Evolutionary conservation across 164 flowering plant species (phyloP), one percentile per base, ranked within the genome.

Genomic region (Paratinospora sagittata): DNA sequence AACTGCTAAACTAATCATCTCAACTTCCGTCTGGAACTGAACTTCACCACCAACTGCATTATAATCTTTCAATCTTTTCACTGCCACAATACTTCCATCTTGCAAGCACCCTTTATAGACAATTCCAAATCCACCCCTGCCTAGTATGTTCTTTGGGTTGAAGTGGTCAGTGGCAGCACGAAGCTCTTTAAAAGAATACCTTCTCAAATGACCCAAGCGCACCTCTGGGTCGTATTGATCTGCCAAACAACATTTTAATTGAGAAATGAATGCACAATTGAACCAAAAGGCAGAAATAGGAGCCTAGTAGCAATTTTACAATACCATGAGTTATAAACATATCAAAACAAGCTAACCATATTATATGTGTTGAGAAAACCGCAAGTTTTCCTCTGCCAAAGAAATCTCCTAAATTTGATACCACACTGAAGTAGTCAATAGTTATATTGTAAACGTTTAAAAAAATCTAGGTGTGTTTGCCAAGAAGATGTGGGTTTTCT

Each of bases 1-100:
- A n/a, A 91, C 82, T 27, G 97, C 97, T 72, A 89, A 74, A 74
- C 97, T 87, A 77, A 91, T 91, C 78, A 85, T 78, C 83, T 89
- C 90, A 21, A 91, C 91, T 82, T 91, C 97, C 57, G 94, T 91
- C 79, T 91, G 97, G 77, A 91, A 91, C 69, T 91, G 97, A 73
- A 85, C 76, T 80, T 89, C 97, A 37, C 96, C 90, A 12, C 89
- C 93, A 68, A 76, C 80, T 8, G 87, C 84, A 76, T 89, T 91
- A 67, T 78, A 85, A 78, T 89, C 97, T 78, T 85, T 89, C 64
- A 91, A 75, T 77, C 94, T 84, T 81, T 91, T 91, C 27, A 88
- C 94, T 36, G 97, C 97, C 60, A 91, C 89, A 27, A 85, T 14
- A 66, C 85, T 78, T 14, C 92, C 90, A 78, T 89, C 91, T 70